phyloP scores from a whole-genome alignment of 306 rosid species.

The Cucurbita pepo region DNA sequence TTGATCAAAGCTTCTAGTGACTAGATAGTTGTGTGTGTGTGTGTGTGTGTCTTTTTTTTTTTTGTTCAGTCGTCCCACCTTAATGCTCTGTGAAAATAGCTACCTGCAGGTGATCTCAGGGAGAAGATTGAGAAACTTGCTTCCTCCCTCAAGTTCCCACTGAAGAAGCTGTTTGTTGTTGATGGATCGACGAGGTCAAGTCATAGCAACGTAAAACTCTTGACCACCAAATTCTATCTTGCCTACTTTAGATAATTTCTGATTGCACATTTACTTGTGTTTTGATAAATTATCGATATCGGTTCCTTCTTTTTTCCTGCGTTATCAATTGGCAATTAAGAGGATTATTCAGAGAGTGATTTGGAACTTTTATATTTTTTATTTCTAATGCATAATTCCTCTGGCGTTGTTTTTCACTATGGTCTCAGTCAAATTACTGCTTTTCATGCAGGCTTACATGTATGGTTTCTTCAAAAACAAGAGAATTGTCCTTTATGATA shows the following conservation, averaged over 20 bases:
- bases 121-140: constrained; percentile 86
- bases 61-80: background rate
- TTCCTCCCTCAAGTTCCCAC: constrained; percentile 74
- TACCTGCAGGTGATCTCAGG: constrained; percentile 81
- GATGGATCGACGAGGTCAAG: constrained; percentile 99
- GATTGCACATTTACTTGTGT: background rate
- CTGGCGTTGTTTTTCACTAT: background rate
- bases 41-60: background rate
- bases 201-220: constrained; percentile 86
- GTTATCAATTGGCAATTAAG: background rate
- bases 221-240: background rate
- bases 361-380: background rate
- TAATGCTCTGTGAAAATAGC: constrained; percentile 36
- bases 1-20: background rate
- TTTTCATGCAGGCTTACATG: constrained; percentile 77
- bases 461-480: constrained; percentile 96
- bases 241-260: background rate
- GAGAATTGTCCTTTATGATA: constrained; percentile 93
- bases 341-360: background rate
- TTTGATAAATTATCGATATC: background rate
- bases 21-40: background rate
- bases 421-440: background rate
- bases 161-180: constrained; percentile 84
- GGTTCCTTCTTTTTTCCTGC: background rate
- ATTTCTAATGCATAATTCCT: background rate